Evolutionary conservation across 208 protist species (phyloP).

Genomic region (Acanthamoeba castellanii): DNA sequence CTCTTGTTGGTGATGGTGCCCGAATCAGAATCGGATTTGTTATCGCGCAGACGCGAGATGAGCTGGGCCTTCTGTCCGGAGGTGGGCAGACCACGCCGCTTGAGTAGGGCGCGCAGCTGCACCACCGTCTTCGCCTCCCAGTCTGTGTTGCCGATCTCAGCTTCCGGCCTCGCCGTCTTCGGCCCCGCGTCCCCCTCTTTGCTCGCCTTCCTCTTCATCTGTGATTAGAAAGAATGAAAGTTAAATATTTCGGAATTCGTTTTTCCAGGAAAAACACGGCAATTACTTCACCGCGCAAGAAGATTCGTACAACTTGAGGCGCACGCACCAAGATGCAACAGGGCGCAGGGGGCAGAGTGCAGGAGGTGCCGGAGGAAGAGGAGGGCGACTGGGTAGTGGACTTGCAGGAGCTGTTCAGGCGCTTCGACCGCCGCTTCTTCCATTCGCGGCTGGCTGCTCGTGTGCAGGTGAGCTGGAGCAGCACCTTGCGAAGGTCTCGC

Average conservation of each 20-base stretch:
- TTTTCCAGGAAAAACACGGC: no score
- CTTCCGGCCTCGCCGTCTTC: no score
- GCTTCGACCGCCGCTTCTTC: conserved; percentile 7
- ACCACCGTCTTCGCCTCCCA: no score
- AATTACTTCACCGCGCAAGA: no score
- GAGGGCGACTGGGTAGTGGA: neutral
- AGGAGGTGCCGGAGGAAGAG: neutral
- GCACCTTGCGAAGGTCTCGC: neutral
- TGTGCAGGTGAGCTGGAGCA: conserved; percentile 3
- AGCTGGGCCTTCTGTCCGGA: neutral
- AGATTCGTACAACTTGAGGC: no score
- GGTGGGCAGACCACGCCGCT: neutral
- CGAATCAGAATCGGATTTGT: neutral
- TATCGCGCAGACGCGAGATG: neutral
- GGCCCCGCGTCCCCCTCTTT: no score
- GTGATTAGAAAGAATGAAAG: no score
- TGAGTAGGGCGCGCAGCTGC: no score
- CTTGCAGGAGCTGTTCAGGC: neutral
- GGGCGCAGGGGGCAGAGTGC: neutral
- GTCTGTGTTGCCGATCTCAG: no score
- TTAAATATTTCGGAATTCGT: no score
- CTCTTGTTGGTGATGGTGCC: no score
- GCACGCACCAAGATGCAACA: neutral
- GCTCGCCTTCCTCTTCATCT: no score
- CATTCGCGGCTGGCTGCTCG: neutral